A percentile compares a stretch with the other conserved stretches of the same genome.
These are phyloP conservation scores for Tricholoma flavovirens DNA, from an alignment of 768 basidiomycete genomes.

Conservation along the genomic window DNA sequence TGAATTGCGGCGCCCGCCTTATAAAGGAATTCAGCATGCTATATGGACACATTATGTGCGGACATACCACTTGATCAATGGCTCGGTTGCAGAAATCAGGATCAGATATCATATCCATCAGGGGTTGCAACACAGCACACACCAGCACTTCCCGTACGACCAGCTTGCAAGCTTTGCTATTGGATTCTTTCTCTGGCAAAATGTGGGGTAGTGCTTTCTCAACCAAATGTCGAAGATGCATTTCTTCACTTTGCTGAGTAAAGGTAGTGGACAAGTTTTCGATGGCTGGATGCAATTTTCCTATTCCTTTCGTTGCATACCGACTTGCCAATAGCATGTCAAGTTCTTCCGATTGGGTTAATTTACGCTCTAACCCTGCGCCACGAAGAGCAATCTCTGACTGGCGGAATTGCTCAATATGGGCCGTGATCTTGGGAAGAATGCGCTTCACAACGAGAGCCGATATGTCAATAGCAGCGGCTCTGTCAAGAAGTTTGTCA, in stretches of 20 bases:
- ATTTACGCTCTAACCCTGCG: slow-evolving; percentile 70
- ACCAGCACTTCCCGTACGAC: slow-evolving; percentile 79
- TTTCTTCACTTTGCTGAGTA: slow-evolving; percentile 85
- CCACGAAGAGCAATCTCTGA: slow-evolving; percentile 85
- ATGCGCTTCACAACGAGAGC: slow-evolving; percentile 77
- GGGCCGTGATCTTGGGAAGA: slow-evolving; percentile 82
- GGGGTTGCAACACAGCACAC: slow-evolving; percentile 76
- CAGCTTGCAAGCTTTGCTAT: slow-evolving; percentile 64
- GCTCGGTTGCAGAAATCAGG: slow-evolving; percentile 96
- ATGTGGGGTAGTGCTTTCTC: slow-evolving; percentile 67
- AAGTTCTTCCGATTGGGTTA: slow-evolving; percentile 87
- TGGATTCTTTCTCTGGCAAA: slow-evolving; percentile 69
- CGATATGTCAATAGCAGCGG: slow-evolving; percentile 61
- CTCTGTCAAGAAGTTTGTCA: slow-evolving; percentile 50
- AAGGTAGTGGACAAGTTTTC: slow-evolving; percentile 85
- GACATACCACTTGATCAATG: slow-evolving; percentile 85
- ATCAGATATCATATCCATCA: slow-evolving; percentile 91
- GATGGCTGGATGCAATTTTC: slow-evolving; percentile 78
- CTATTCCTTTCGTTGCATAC: slow-evolving; percentile 61
- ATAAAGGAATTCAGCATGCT: not conserved
- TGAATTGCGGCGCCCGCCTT: slow-evolving; percentile 49
- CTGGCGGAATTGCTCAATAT: slow-evolving; percentile 85
- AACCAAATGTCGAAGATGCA: slow-evolving; percentile 68
- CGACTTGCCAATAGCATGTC: slow-evolving; percentile 81
- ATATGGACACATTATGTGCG: not conserved